A percentile compares a stretch with the other conserved stretches of the same genome.
These are phyloP conservation scores for Diaporthe aspalathi DNA, from an alignment of 2,329 filamentous ascomycete species.

Conservation along the genomic window DNA sequence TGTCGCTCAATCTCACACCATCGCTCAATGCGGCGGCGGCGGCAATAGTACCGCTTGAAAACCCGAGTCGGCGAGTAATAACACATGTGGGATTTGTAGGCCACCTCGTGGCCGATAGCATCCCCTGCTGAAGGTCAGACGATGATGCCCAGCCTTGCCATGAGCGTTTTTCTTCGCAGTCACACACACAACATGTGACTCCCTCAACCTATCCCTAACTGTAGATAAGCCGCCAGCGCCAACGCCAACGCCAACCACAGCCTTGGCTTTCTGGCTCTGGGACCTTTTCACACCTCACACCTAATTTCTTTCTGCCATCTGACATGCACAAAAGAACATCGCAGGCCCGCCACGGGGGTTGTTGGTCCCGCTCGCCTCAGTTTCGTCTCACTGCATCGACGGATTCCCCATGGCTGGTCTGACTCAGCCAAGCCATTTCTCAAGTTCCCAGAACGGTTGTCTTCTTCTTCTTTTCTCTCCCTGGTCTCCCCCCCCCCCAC, in stretches of 20 bases:
- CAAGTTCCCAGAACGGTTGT: not conserved
- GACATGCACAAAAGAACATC: not conserved
- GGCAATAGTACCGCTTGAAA: not conserved
- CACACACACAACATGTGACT: not conserved
- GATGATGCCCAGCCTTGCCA: constrained; percentile 1
- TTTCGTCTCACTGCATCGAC: constrained; percentile 20
- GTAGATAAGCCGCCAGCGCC: not conserved
- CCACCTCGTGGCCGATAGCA: not conserved
- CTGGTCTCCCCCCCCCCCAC: too few species aligned
- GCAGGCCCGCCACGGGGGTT: not conserved
- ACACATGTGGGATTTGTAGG: not conserved
- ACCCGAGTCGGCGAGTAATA: not conserved
- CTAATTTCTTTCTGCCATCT: not conserved
- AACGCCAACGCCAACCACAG: not conserved
- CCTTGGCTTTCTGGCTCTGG: not conserved
- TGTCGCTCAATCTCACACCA: not conserved
- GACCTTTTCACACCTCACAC: not conserved
- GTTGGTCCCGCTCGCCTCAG: not conserved
- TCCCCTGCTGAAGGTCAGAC: not conserved
- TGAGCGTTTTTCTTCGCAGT: not conserved
- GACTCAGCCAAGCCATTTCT: constrained; percentile 12
- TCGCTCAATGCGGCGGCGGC: not conserved
- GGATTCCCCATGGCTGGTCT: constrained; percentile 5
- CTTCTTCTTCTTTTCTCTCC: not conserved
- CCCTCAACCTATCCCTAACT: not conserved